These are phyloP conservation scores for Hirschfeldia incana DNA, from an alignment of 345 rosid species.

Conservation along the genomic window DNA sequence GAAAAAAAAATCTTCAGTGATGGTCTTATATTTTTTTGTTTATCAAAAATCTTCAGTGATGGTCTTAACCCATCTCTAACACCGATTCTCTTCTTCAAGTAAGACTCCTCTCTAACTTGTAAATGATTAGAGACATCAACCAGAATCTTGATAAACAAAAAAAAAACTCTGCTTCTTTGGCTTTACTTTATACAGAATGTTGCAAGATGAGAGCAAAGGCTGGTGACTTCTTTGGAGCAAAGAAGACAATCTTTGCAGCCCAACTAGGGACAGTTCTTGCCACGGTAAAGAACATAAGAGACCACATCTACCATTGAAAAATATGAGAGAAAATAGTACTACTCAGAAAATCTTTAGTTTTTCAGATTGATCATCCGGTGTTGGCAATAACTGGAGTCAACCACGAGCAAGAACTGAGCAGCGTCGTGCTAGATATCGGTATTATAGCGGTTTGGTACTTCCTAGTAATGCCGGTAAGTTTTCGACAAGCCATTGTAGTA, in stretches of 20 bases:
- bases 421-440: slow-evolving; percentile 52
- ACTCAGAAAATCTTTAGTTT: not conserved
- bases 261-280: slow-evolving; percentile 59
- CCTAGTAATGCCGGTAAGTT: slow-evolving; percentile 75
- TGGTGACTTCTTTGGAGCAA: slow-evolving; percentile 25
- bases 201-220: slow-evolving; percentile 32
- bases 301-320: not conserved
- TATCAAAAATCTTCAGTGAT: not conserved
- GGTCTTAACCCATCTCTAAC: not conserved
- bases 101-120: not conserved
- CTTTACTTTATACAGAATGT: slow-evolving; percentile 31
- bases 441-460: slow-evolving; percentile 68
- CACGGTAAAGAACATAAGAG: slow-evolving; percentile 38
- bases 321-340: not conserved
- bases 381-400: slow-evolving; percentile 80
- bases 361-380: slow-evolving; percentile 75
- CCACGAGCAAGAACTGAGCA: slow-evolving; percentile 52
- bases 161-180: not conserved
- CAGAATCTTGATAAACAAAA: not conserved
- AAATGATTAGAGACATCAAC: not conserved
- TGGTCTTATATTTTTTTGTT: not conserved
- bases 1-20: not conserved
- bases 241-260: slow-evolving; percentile 50
- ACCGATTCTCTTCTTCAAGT: slow-evolving; percentile 36
- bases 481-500: not conserved